phyloP scores from a whole-genome alignment of 257 asterid genomes.

The Solanum chiquidenum region DNA sequence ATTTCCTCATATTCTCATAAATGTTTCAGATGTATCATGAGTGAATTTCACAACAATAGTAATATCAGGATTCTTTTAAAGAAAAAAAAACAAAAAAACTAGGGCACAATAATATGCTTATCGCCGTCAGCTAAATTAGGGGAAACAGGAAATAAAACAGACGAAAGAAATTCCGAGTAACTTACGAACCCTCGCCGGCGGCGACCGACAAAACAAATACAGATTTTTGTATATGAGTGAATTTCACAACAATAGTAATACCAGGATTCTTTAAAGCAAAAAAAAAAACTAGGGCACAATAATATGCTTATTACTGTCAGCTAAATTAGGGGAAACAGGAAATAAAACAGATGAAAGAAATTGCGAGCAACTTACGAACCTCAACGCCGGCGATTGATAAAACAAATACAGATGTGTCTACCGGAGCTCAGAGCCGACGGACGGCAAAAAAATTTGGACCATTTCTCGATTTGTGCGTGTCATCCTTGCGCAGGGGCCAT shows the following conservation, averaged over 20 bases:
- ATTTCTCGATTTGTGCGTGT: slow-evolving; percentile 9
- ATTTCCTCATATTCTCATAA: background rate
- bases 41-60: background rate
- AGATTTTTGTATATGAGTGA: too few relatives aligned
- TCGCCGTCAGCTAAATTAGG: background rate
- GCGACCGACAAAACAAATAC: too few relatives aligned
- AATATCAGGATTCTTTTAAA: background rate
- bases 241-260: too few relatives aligned
- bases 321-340: too few relatives aligned
- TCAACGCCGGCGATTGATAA: too few relatives aligned
- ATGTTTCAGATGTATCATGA: background rate
- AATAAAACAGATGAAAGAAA: too few relatives aligned
- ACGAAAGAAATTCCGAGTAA: background rate
- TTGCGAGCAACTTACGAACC: too few relatives aligned
- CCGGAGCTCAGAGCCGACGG: too few relatives aligned
- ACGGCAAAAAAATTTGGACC: background rate
- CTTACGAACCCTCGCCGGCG: background rate
- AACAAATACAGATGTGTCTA: too few relatives aligned
- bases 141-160: background rate
- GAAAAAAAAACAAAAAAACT: background rate
- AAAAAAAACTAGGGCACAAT: too few relatives aligned
- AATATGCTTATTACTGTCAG: too few relatives aligned
- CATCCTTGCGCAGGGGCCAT: slow-evolving; percentile 15
- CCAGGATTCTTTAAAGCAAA: too few relatives aligned
- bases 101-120: background rate